Conservation (phyloP, 1,284 basidiomycete species). For the Ustilago sp. region DNA sequence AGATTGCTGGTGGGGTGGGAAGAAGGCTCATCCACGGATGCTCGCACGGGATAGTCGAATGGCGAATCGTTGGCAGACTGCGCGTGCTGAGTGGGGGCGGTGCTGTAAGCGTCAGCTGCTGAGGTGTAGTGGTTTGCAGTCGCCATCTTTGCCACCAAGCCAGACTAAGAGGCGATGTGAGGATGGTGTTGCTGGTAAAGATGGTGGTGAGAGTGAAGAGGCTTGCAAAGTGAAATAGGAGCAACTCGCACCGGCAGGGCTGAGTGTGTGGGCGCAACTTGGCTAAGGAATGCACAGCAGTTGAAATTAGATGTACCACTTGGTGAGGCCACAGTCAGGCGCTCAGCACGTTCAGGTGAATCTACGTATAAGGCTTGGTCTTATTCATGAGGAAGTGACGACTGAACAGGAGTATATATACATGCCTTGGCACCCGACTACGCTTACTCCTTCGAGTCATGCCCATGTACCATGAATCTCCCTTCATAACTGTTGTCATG, state of each 20-base stretch:
- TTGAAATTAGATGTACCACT: too few relatives aligned
- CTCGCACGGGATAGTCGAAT: constrained; percentile 37
- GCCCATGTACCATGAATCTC: too few relatives aligned
- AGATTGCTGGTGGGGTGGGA: neutral
- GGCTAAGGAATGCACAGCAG: neutral
- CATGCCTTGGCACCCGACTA: too few relatives aligned
- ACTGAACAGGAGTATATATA: too few relatives aligned
- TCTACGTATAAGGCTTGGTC: too few relatives aligned
- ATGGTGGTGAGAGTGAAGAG: neutral
- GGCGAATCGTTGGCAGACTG: neutral
- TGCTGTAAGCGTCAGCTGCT: constrained; percentile 44
- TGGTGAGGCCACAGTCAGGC: too few relatives aligned
- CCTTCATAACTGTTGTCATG: too few relatives aligned
- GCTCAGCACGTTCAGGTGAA: too few relatives aligned
- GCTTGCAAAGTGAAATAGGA: constrained; percentile 3
- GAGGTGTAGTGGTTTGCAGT: constrained; percentile 39
- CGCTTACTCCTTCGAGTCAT: too few relatives aligned
- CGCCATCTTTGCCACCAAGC: constrained; percentile 16
- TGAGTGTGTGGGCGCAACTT: neutral
- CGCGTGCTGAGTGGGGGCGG: neutral
- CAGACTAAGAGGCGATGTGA: neutral
- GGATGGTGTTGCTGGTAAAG: constrained; percentile 8
- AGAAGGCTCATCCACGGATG: constrained; percentile 24
- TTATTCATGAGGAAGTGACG: too few relatives aligned
- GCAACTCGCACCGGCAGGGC: neutral